Conservation (phyloP, 1,139 yeast genomes). For the Lodderomyces theae region DNA sequence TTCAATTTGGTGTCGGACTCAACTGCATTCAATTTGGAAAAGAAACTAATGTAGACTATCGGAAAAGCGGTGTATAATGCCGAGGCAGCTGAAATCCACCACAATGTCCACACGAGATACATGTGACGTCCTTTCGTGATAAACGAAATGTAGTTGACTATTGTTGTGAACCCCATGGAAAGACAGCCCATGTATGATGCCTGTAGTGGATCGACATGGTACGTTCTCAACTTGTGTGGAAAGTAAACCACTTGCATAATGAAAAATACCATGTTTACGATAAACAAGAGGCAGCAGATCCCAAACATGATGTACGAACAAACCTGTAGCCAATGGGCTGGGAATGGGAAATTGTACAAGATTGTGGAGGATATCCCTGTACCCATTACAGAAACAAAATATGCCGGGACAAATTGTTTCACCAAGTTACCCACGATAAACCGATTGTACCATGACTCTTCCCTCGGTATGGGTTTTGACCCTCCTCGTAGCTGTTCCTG, state of each 20-base stretch:
- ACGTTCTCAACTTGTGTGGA: conserved; percentile 30
- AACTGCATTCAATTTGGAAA: conserved; percentile 25
- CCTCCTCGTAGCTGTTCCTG: conserved; percentile 4
- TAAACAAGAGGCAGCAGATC: conserved; percentile 49
- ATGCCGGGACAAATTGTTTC: conserved; percentile 49
- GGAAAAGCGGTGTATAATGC: conserved; percentile 60
- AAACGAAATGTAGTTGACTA: conserved; percentile 52
- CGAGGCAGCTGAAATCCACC: conserved; percentile 38
- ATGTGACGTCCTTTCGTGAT: conserved; percentile 26
- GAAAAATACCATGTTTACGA: conserved; percentile 22
- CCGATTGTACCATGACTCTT: conserved; percentile 9
- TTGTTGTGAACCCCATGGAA: conserved; percentile 73
- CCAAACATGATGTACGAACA: conserved; percentile 58
- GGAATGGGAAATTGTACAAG: conserved; percentile 63
- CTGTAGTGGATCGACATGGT: conserved; percentile 45
- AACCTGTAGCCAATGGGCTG: conserved; percentile 55
- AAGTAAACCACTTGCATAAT: conserved; percentile 29
- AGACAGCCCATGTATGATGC: conserved; percentile 71
- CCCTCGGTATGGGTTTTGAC: not conserved
- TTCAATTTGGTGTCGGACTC: conserved; percentile 23
- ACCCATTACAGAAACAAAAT: conserved; percentile 82
- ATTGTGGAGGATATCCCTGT: conserved; percentile 68
- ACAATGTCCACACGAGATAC: conserved; percentile 17
- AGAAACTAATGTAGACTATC: conserved; percentile 43
- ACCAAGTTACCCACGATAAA: conserved; percentile 19